Conservation (phyloP, 2,329 filamentous ascomycete species). For the Endocalyx cinctus region DNA sequence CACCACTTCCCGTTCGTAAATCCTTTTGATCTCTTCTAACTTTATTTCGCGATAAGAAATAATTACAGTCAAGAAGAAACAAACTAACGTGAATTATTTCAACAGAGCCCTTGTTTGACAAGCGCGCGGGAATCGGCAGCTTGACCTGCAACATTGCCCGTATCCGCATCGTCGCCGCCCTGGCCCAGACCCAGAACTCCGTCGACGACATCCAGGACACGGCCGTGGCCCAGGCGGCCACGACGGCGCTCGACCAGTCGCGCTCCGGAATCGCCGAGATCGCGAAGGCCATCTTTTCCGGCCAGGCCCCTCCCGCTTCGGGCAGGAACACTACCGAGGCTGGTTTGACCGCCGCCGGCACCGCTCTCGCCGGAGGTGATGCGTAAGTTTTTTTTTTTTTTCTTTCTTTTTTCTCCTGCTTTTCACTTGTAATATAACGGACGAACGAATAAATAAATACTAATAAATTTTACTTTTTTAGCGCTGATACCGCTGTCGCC, state of each 20-base stretch:
- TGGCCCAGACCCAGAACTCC: slow-evolving; percentile 6
- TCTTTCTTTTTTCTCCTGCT: not conserved
- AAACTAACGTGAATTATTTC: not conserved
- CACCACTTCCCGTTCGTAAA: not conserved
- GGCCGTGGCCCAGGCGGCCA: slow-evolving; percentile 4
- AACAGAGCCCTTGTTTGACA: slow-evolving; percentile 1
- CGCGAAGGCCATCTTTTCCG: slow-evolving; percentile 5
- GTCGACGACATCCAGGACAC: slow-evolving; percentile 9
- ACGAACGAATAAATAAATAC: too few relatives aligned
- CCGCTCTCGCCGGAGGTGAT: slow-evolving; percentile 6
- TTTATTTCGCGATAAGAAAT: too few relatives aligned
- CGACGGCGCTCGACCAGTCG: slow-evolving; percentile 7
- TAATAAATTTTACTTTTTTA: not conserved
- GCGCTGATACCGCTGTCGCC: slow-evolving; percentile 6
- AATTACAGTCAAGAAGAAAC: too few relatives aligned
- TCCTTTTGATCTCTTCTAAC: not conserved
- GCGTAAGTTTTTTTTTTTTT: slow-evolving; percentile 4
- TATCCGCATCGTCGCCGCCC: slow-evolving; percentile 7
- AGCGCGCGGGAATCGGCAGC: slow-evolving; percentile 1
- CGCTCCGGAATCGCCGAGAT: slow-evolving; percentile 6
- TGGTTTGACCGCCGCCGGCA: slow-evolving; percentile 6
- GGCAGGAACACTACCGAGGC: slow-evolving; percentile 6
- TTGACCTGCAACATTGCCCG: slow-evolving; percentile 7
- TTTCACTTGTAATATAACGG: too few relatives aligned
- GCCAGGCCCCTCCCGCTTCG: slow-evolving; percentile 3